Evolutionary conservation across 140 eudicot species (phyloP).

Genomic region (Ambrosia hybrid): DNA sequence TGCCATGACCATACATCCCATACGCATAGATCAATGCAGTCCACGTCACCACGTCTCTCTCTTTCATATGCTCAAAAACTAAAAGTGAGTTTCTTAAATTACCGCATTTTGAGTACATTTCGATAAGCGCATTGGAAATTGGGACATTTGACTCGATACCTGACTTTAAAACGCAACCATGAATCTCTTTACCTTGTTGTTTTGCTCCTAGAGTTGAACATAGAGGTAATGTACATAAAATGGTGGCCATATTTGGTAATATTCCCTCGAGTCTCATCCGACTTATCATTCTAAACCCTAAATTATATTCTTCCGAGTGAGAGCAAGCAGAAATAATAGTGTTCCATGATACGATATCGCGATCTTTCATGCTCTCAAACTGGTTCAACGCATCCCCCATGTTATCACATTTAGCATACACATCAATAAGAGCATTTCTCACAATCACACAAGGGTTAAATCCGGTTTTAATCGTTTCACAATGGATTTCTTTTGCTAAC

Average conservation of each 20-base stretch:
- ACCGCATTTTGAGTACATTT: conserved; percentile 81
- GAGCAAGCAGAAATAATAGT: conserved; percentile 61
- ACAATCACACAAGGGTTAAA: conserved; percentile 43
- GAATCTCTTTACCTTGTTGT: conserved; percentile 80
- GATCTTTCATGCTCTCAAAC: conserved; percentile 59
- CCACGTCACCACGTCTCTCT: conserved; percentile 66
- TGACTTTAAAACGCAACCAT: conserved; percentile 52
- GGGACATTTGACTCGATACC: conserved; percentile 48
- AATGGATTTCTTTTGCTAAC: conserved; percentile 49
- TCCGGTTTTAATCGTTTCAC: conserved; percentile 57
- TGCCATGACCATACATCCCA: conserved; percentile 80
- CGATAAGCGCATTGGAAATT: conserved; percentile 66
- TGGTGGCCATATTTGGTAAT: conserved; percentile 54
- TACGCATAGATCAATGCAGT: conserved; percentile 61
- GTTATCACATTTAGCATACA: conserved; percentile 62
- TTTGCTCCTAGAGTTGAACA: conserved; percentile 56
- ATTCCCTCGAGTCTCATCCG: conserved; percentile 54
- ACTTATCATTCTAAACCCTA: conserved; percentile 54
- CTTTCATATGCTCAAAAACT: conserved; percentile 56
- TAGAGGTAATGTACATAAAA: conserved; percentile 51
- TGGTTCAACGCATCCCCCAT: conserved; percentile 49
- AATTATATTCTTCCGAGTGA: conserved; percentile 40
- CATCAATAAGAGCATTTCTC: conserved; percentile 67
- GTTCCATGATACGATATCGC: conserved; percentile 71
- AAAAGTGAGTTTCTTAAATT: conserved; percentile 40